A percentile compares a stretch with the other conserved stretches of the same genome.
phyloP scores from a whole-genome alignment of 345 rosid genomes.

The Reutealis trisperma region DNA sequence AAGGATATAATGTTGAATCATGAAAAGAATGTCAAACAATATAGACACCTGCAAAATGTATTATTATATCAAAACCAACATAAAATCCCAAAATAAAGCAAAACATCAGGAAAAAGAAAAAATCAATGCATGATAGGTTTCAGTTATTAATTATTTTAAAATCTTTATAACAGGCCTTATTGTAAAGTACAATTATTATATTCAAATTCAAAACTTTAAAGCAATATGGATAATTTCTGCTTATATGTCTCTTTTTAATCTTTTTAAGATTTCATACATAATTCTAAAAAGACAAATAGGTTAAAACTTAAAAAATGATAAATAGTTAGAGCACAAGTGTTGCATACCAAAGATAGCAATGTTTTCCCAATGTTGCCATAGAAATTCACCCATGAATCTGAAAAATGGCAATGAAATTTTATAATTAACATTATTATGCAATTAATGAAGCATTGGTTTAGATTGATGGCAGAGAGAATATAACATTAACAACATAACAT shows the following conservation, averaged over 20 bases:
- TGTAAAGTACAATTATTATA: too few species aligned
- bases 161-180: too few species aligned
- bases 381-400: constrained; percentile 95
- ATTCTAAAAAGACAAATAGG: constrained; percentile 41
- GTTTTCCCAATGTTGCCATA: constrained; percentile 89
- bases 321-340: background rate
- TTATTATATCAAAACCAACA: too few species aligned
- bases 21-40: constrained; percentile 75
- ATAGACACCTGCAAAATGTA: constrained; percentile 54
- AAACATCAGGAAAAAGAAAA: too few species aligned
- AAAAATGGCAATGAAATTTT: background rate
- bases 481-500: too few species aligned
- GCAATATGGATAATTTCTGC: too few species aligned
- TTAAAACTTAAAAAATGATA: too few species aligned
- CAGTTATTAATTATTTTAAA: too few species aligned
- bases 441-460: background rate
- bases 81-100: background rate
- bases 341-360: constrained; percentile 47
- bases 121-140: too few species aligned
- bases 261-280: too few species aligned
- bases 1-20: constrained; percentile 73
- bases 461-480: background rate
- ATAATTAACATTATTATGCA: background rate
- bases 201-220: too few species aligned
- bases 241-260: too few species aligned